Base-by-base conservation (phyloP, 768 basidiomycete genomes). In the Leccinum longicurvipes region DNA sequence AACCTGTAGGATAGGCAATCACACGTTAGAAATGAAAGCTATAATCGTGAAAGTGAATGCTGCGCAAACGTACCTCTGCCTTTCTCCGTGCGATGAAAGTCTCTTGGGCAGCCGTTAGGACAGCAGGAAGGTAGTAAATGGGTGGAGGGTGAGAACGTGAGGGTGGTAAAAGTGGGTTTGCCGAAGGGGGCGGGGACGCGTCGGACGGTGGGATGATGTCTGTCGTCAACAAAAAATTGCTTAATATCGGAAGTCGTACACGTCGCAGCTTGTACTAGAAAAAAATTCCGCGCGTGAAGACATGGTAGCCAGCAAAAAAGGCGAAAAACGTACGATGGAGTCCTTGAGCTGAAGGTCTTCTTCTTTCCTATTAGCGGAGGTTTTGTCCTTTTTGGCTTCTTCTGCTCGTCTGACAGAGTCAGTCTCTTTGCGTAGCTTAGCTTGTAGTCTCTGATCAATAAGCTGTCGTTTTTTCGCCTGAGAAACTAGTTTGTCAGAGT, bases 321-420 rank as follows among this genome's bases (percentile, higher is more conserved):
- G 1, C 44, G 32, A 19, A 41, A 23, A 19, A 79, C 89, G 53
- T 65, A 90, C 89, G 61, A 92, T 82, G 8, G 87, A 90, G 63
- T 91, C 89, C 72, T 85, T 88, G 49, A 91, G 77, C 63, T 87
- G 86, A 46, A 91, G 68, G 7, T 93, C 90, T 68, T 91, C 89
- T 73, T 93, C 91, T 70, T 83, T 90, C 59, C 89, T 77, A 71
- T 84, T 89, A 46, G 90, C 88, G 36, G 67, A 59, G 48, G 82
- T 82, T 72, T 89, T 89, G 74, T 90, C 88, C 71, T 89, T 89
- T 74, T 91, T 91, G 57, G 85, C 86, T 73, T 92, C 89, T 78
- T 91, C 90, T 63, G 86, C 85, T 71, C 86, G 80, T 70, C 89
- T 83, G 74, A 92, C 89, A 77, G 85, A 79, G 72, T 89, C 89